Conservation (phyloP, 176 grass and related monocot species). For the Zea luxurians region DNA sequence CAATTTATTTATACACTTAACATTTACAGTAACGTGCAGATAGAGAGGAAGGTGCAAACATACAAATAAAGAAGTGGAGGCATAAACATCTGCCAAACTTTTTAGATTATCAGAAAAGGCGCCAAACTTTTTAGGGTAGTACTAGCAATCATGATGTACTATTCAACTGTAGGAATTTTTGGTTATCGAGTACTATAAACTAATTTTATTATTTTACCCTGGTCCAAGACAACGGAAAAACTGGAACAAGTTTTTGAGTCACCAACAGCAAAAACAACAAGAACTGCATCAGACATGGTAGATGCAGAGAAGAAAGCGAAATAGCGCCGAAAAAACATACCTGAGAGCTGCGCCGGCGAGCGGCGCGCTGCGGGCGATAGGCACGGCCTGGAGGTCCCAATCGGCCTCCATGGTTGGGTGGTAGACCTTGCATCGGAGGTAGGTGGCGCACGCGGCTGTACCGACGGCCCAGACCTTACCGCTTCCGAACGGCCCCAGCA, state of each 20-base stretch:
- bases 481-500: constrained; percentile 49
- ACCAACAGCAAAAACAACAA: not conserved
- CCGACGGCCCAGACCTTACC: constrained; percentile 64
- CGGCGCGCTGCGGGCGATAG: constrained; percentile 43
- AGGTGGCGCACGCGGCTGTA: constrained; percentile 68
- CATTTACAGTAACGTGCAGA: too few species aligned
- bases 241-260: not conserved
- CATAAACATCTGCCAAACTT: too few species aligned
- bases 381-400: constrained; percentile 76
- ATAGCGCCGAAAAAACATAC: constrained; percentile 32
- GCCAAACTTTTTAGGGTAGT: constrained; percentile 3
- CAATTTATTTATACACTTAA: too few species aligned
- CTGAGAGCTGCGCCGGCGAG: constrained; percentile 43
- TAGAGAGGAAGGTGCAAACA: too few species aligned
- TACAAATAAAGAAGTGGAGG: too few species aligned
- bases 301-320: not conserved
- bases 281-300: not conserved
- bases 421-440: constrained; percentile 77
- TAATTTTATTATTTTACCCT: not conserved
- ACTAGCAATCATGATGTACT: constrained; percentile 17
- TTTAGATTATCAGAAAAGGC: constrained; percentile 14
- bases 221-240: constrained; percentile 17
- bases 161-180: not conserved
- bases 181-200: not conserved
- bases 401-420: constrained; percentile 69